Conservation (phyloP, 2,329 filamentous ascomycete species). For the Nakataea oryzae region DNA sequence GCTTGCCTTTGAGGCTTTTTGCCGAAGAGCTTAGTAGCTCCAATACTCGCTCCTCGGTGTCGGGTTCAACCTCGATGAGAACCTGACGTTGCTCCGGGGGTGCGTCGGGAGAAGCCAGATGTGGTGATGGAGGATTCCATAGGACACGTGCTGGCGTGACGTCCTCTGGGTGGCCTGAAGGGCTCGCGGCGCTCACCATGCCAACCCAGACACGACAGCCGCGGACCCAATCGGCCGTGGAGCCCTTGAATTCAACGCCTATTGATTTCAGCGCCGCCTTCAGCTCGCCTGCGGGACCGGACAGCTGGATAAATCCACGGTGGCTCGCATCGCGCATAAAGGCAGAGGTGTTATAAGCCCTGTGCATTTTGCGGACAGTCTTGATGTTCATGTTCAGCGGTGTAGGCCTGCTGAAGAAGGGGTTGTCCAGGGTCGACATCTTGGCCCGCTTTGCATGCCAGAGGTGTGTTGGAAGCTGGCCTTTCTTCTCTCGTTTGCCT, state of each 20-base stretch:
- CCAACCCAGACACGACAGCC: conserved; percentile 2
- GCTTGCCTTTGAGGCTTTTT: conserved; percentile 22
- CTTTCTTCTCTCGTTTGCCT: conserved; percentile 67
- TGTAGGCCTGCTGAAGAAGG: conserved; percentile 2
- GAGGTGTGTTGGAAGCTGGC: conserved; percentile 89
- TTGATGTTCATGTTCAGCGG: background rate
- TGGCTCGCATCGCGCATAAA: conserved; percentile 74
- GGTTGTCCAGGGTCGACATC: conserved; percentile 56
- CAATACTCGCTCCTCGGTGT: conserved; percentile 43
- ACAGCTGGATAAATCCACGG: conserved; percentile 73
- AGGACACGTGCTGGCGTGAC: conserved; percentile 1
- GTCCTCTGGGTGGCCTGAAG: background rate
- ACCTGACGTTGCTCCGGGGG: background rate
- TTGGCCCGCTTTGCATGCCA: conserved; percentile 88
- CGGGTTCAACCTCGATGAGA: background rate
- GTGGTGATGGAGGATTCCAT: background rate
- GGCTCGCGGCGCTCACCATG: background rate
- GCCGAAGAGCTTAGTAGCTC: conserved; percentile 50
- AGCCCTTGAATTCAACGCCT: background rate
- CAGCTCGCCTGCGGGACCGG: conserved; percentile 34
- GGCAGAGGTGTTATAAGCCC: background rate
- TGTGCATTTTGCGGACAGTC: background rate
- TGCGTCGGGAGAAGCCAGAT: background rate
- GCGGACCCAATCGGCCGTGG: background rate
- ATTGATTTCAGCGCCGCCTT: conserved; percentile 4